phyloP scores from a whole-genome alignment of 1,284 basidiomycete genomes.

The Cystobasidiaceae sp. region DNA sequence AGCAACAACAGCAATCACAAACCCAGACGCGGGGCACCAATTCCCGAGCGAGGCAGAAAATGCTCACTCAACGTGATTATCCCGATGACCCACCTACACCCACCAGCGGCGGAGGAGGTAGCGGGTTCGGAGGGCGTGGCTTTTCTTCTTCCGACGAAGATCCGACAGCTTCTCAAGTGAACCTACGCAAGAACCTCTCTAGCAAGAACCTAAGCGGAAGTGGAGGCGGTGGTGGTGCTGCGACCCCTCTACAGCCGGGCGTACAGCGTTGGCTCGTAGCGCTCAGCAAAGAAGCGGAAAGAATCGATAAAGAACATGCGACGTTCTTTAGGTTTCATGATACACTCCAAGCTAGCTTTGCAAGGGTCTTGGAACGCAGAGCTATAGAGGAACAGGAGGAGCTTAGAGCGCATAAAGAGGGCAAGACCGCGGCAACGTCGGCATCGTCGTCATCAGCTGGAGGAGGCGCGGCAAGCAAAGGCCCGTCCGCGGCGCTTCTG shows the following conservation, averaged over 20 bases:
- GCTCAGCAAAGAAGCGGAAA: constrained; percentile 39
- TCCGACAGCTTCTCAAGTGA: constrained; percentile 11
- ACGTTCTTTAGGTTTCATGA: constrained; percentile 38
- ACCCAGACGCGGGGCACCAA: not conserved
- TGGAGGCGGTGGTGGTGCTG: too few relatives aligned
- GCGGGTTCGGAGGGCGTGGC: too few relatives aligned
- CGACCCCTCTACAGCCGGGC: constrained; percentile 16
- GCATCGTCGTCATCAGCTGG: not conserved
- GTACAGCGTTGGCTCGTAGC: constrained; percentile 40
- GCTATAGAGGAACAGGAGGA: constrained; percentile 20
- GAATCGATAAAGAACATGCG: constrained; percentile 40
- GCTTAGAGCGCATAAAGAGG: not conserved
- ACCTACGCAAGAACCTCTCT: constrained; percentile 12
- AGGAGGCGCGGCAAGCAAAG: too few relatives aligned
- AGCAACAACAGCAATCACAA: not conserved
- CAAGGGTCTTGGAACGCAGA: constrained; percentile 33
- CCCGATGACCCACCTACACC: too few relatives aligned
- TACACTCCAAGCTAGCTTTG: constrained; percentile 38
- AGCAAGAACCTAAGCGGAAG: constrained; percentile 5
- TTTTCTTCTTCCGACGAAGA: constrained; percentile 12
- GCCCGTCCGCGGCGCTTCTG: too few relatives aligned
- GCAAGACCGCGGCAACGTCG: not conserved
- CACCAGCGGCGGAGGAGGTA: too few relatives aligned
- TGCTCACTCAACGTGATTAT: constrained; percentile 24
- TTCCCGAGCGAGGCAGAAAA: constrained; percentile 19